A percentile compares a stretch with the other conserved stretches of the same genome.
Evolutionary conservation across 2,329 filamentous ascomycete genomes (phyloP).

Genomic region (Penicillium sp.): DNA sequence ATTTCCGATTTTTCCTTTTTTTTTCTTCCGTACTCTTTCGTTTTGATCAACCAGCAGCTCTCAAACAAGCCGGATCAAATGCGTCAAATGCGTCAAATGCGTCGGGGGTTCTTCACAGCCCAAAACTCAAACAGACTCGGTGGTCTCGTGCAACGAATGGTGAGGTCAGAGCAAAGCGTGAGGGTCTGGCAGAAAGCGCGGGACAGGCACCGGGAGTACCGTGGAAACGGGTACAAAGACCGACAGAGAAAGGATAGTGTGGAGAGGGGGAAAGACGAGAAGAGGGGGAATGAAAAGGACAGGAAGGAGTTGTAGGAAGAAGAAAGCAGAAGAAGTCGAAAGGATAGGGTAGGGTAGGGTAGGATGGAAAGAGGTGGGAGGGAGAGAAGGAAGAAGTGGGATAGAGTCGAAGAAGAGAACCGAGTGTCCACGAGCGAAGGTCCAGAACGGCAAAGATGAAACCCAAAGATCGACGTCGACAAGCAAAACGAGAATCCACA

Average conservation of each 20-base stretch:
- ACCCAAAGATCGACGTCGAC: constrained; percentile 13
- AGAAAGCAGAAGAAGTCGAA: background rate
- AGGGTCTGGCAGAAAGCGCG: constrained; percentile 11
- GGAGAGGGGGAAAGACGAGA: background rate
- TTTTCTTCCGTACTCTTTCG: background rate
- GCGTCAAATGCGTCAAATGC: background rate
- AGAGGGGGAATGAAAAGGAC: constrained; percentile 1
- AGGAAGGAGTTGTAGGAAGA: background rate
- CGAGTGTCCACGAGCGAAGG: background rate
- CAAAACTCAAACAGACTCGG: constrained; percentile 15
- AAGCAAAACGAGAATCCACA: background rate
- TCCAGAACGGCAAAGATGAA: constrained; percentile 15
- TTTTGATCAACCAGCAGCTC: constrained; percentile 9
- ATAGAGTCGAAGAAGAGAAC: background rate
- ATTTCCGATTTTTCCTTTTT: background rate
- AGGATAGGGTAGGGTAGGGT: background rate
- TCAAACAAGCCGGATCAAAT: constrained; percentile 8
- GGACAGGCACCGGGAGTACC: constrained; percentile 9
- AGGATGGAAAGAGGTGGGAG: background rate
- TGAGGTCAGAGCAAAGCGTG: constrained; percentile 21
- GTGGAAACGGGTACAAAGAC: constrained; percentile 6
- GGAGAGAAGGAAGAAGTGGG: background rate
- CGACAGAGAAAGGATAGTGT: constrained; percentile 1
- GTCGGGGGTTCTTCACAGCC: constrained; percentile 1
- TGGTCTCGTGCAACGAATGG: constrained; percentile 26